Percentiles rank a stretch among this genome's conserved stretches.
Evolutionary conservation across 345 rosid species (phyloP).

Genomic region (Acer negundo): DNA sequence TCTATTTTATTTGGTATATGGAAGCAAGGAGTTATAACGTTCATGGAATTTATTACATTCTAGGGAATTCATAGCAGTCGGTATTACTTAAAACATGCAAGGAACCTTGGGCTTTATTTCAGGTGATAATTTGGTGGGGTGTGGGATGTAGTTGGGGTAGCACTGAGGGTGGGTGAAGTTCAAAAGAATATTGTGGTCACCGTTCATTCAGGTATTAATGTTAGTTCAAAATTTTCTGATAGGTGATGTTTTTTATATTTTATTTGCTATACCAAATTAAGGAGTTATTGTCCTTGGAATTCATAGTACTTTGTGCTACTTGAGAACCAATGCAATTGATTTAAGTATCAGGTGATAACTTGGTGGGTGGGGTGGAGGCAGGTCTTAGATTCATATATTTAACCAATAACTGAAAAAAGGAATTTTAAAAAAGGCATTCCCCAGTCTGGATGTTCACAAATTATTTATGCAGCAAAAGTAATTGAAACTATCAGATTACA

Average conservation of each 20-base stretch:
- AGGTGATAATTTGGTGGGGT: constrained; percentile 5
- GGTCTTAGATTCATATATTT: not conserved
- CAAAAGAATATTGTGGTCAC: not conserved
- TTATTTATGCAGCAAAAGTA: not conserved
- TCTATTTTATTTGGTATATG: not conserved
- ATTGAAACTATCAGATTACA: not conserved
- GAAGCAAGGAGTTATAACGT: not conserved
- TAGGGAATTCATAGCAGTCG: not conserved
- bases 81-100: constrained; percentile 4
- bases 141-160: not conserved
- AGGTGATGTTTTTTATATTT: not conserved
- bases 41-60: not conserved
- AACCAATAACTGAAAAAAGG: not conserved
- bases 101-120: not conserved
- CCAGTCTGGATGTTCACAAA: not conserved
- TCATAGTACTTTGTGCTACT: not conserved
- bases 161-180: not conserved
- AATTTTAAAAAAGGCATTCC: not conserved
- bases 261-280: not conserved
- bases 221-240: not conserved
- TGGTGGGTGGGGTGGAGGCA: too few species aligned
- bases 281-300: not conserved
- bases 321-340: not conserved
- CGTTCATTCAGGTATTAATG: not conserved
- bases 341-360: not conserved